Conservation (phyloP, 257 asterid species). For the Nyctanthes arbortristis region DNA sequence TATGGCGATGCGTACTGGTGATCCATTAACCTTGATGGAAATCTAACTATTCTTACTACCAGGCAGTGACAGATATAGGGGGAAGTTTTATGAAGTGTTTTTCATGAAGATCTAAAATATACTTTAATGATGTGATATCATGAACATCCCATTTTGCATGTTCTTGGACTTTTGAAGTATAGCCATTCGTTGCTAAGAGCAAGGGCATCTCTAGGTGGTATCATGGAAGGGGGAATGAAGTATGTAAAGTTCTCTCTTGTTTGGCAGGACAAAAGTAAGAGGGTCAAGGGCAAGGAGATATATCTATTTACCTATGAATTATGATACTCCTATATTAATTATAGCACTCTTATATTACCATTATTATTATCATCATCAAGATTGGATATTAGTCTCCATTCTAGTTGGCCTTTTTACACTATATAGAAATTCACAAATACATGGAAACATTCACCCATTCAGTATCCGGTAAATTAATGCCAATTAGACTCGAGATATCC, state of each 20-base stretch:
- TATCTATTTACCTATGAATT: not conserved
- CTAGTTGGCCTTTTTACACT: no score
- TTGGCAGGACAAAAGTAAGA: slow-evolving; percentile 3
- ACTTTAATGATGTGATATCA: not conserved
- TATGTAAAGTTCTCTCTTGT: not conserved
- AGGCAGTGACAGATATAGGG: not conserved
- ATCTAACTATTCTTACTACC: not conserved
- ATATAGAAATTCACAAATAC: no score
- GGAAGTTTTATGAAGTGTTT: not conserved
- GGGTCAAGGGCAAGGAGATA: not conserved
- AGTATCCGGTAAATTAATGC: no score
- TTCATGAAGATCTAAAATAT: not conserved
- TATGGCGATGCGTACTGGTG: not conserved
- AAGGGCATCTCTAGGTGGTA: not conserved
- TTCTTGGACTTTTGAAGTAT: not conserved
- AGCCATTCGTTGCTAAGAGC: not conserved
- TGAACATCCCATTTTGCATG: not conserved
- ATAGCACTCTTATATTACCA: not conserved
- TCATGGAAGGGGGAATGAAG: not conserved
- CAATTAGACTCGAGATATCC: no score
- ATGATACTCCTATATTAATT: no score
- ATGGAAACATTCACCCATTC: no score
- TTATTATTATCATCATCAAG: not conserved
- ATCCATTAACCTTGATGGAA: not conserved
- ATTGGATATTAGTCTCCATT: no score